Conservation (phyloP, 345 rosid genomes). For the Brassica juncea region DNA sequence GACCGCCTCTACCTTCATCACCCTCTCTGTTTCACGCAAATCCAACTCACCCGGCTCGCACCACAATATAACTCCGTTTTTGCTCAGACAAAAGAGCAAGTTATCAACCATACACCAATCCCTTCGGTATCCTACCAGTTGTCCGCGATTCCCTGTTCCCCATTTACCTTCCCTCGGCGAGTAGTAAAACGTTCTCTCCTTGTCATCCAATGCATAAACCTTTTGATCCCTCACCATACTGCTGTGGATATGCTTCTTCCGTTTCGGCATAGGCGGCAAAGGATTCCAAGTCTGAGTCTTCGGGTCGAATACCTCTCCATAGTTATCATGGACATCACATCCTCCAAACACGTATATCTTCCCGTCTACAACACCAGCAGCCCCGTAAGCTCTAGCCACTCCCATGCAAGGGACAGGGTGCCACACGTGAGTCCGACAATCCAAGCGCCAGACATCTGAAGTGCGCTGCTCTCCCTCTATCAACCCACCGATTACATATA, state of each 20-base stretch:
- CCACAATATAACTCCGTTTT: background rate
- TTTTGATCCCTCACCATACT: background rate
- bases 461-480: background rate
- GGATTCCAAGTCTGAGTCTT: background rate
- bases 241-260: background rate
- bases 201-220: background rate
- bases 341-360: slow-evolving; percentile 75
- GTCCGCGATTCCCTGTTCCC: background rate
- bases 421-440: background rate
- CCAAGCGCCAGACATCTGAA: background rate
- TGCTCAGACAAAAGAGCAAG: background rate
- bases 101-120: background rate
- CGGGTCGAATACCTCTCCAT: background rate
- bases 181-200: background rate
- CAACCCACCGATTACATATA: background rate
- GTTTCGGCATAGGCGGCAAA: background rate
- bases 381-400: slow-evolving; percentile 45
- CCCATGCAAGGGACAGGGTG: background rate
- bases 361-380: slow-evolving; percentile 53
- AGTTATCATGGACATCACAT: background rate
- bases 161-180: background rate
- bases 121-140: background rate
- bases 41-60: background rate
- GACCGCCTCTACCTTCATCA: background rate
- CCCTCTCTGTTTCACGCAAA: background rate